A percentile compares a stretch with the other conserved stretches of the same genome.
Evolutionary conservation across 2,329 filamentous ascomycete species (phyloP).

Genomic region (Pseudocercospora vitis): DNA sequence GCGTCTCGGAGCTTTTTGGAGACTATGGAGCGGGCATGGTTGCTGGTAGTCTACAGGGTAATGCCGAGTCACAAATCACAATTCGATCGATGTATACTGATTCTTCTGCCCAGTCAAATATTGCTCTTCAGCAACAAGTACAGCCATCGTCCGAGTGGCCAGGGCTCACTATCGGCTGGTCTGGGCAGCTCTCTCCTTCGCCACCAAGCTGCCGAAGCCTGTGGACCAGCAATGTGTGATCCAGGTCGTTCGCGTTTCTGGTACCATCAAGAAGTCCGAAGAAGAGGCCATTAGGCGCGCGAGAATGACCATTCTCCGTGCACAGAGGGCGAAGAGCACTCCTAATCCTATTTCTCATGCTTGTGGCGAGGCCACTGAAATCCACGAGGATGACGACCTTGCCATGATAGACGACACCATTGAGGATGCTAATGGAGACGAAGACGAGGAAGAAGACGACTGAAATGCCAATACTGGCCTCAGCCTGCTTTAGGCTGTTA

Average conservation of each 20-base stretch:
- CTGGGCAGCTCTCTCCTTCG: slow-evolving; percentile 84
- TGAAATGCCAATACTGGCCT: too few species aligned
- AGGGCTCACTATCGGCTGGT: slow-evolving; percentile 81
- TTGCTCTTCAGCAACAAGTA: slow-evolving; percentile 85
- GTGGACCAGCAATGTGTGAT: slow-evolving; percentile 70
- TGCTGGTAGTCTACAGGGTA: slow-evolving; percentile 68
- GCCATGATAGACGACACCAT: slow-evolving; percentile 47
- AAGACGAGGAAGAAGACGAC: slow-evolving; percentile 36
- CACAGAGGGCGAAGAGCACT: slow-evolving; percentile 50
- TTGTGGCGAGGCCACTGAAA: background rate
- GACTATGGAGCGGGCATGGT: slow-evolving; percentile 82
- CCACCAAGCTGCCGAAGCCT: slow-evolving; percentile 65
- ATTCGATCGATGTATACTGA: background rate
- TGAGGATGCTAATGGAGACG: slow-evolving; percentile 49
- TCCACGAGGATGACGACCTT: slow-evolving; percentile 41
- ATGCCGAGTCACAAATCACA: slow-evolving; percentile 15
- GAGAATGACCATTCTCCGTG: slow-evolving; percentile 67
- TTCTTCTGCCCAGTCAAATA: slow-evolving; percentile 71
- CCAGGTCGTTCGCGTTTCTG: slow-evolving; percentile 81
- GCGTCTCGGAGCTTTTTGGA: slow-evolving; percentile 74
- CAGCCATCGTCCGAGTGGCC: slow-evolving; percentile 82
- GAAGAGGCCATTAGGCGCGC: slow-evolving; percentile 83
- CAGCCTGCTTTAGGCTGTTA: too few species aligned
- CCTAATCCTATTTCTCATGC: background rate
- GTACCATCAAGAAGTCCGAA: slow-evolving; percentile 89